phyloP scores from a whole-genome alignment of 1,284 basidiomycete species.

The Xanthoconium separans region DNA sequence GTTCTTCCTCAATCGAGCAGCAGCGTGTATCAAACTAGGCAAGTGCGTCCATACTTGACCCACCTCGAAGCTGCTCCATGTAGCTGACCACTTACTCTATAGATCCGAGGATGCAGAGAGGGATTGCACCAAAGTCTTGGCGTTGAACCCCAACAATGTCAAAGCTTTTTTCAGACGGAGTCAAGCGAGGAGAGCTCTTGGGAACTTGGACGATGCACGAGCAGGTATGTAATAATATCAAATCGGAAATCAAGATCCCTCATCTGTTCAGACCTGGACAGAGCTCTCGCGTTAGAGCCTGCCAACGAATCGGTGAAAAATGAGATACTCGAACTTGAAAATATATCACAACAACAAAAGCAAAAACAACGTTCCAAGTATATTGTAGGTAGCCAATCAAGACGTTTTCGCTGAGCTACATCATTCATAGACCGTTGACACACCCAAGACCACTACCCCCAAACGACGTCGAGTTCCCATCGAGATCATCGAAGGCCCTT shows the following conservation, averaged over 20 bases:
- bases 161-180: slow-evolving; percentile 74
- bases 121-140: slow-evolving; percentile 63
- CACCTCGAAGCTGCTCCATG: slow-evolving; percentile 2
- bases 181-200: slow-evolving; percentile 59
- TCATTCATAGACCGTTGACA: slow-evolving; percentile 11
- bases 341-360: slow-evolving; percentile 35
- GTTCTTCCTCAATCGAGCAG: slow-evolving; percentile 75
- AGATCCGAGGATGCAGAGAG: slow-evolving; percentile 74
- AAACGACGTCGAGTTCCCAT: slow-evolving; percentile 69
- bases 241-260: slow-evolving; percentile 3
- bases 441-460: slow-evolving; percentile 15
- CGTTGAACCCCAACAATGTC: slow-evolving; percentile 53
- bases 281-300: slow-evolving; percentile 56
- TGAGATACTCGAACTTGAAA: slow-evolving; percentile 51
- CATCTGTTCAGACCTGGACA: slow-evolving; percentile 51
- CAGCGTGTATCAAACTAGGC: slow-evolving; percentile 81
- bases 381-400: slow-evolving; percentile 12
- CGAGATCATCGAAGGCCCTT: slow-evolving; percentile 50
- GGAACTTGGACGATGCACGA: slow-evolving; percentile 51
- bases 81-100: slow-evolving; percentile 1
- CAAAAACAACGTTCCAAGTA: slow-evolving; percentile 30
- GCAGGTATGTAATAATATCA: slow-evolving; percentile 45
- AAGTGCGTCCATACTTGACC: slow-evolving; percentile 56
- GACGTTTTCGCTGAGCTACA: slow-evolving; percentile 6
- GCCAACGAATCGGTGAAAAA: slow-evolving; percentile 54